Evolutionary conservation across 352 stramenopile species (phyloP).

Genomic region (Pythium coloratum): DNA sequence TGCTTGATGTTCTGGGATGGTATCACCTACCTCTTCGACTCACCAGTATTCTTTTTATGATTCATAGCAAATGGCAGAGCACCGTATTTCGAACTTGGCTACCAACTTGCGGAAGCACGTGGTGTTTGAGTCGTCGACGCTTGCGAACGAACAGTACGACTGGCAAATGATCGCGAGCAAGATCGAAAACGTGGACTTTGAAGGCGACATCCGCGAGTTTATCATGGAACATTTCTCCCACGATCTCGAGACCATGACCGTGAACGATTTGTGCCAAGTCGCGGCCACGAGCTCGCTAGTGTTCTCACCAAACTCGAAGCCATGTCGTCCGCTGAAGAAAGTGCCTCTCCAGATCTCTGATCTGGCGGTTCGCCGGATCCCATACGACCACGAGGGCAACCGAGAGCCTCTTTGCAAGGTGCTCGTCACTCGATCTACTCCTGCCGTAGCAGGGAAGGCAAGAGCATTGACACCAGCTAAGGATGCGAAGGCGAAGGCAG

Average conservation of each 20-base stretch:
- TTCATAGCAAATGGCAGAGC: constrained; percentile 74
- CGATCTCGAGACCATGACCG: constrained; percentile 50
- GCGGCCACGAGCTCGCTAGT: constrained; percentile 35
- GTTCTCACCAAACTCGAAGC: constrained; percentile 46
- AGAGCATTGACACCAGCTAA: background rate
- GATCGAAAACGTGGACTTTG: constrained; percentile 71
- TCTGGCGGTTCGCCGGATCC: constrained; percentile 59
- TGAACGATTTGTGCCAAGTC: constrained; percentile 62
- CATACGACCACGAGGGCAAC: constrained; percentile 63
- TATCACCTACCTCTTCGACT: background rate
- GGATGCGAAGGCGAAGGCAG: background rate
- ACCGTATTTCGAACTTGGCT: constrained; percentile 65
- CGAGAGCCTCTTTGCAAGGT: constrained; percentile 41
- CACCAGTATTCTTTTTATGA: background rate
- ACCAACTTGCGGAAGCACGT: constrained; percentile 83
- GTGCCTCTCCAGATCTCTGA: constrained; percentile 64
- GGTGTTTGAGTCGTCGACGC: constrained; percentile 76
- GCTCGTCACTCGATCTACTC: constrained; percentile 35
- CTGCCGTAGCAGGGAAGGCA: background rate
- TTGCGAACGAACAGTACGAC: constrained; percentile 86
- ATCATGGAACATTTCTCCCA: constrained; percentile 45
- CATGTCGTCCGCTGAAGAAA: constrained; percentile 45
- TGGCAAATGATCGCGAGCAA: constrained; percentile 78
- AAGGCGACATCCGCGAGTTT: constrained; percentile 70
- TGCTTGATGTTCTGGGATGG: background rate